Evolutionary conservation across 345 rosid species (phyloP), one percentile per base, ranked within the genome.

Genomic region (Toxicodendron radicans): DNA sequence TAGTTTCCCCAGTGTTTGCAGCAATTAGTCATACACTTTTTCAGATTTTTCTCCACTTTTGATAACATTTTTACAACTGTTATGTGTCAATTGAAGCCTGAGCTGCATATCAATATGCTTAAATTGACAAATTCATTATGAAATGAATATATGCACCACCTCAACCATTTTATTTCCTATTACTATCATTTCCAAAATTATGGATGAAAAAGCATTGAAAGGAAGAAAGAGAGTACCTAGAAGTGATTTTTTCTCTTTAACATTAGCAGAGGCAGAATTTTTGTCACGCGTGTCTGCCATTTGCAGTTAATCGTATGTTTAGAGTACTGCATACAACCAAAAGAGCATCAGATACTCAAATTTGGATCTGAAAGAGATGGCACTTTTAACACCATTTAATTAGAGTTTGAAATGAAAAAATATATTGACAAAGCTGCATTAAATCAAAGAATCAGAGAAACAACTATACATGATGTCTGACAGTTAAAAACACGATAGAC

Each of bases 271-370:
- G 7, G 51, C 41, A 74, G 83, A 71, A 71, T 68, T 77, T 83
- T 66, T 79, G 67, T 81, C 86, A 73, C 75, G 48, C 70, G 80
- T 67, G 59, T 86, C 82, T 70, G 81, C 75, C 94, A 90, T 86
- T 76, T 73, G 66, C 32, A 73, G 53, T 78, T 48, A 71, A 74
- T 64, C 73, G 68, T 58, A 68, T 64, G 1, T 75, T 62, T 58
- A 69, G 52, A 7, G 1, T 62, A 73, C 84, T 79, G 77, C 68
- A 74, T 54, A 68, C 68, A 52, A 33, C 48, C 54, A 76, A 58
- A 12, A 59, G 16, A 12, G 4, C 7, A 2, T 60, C 10, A 17
- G 67, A 72, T 70, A 38, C 24, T 46, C 56, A 33, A 33, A 16
- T 23, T 41, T 14, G 35, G 16, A 57, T 63, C 24, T 52, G 18